These are phyloP conservation scores for Yamadazyma diddensiae DNA, from an alignment of 1,139 yeast genomes.

Conservation along the genomic window DNA sequence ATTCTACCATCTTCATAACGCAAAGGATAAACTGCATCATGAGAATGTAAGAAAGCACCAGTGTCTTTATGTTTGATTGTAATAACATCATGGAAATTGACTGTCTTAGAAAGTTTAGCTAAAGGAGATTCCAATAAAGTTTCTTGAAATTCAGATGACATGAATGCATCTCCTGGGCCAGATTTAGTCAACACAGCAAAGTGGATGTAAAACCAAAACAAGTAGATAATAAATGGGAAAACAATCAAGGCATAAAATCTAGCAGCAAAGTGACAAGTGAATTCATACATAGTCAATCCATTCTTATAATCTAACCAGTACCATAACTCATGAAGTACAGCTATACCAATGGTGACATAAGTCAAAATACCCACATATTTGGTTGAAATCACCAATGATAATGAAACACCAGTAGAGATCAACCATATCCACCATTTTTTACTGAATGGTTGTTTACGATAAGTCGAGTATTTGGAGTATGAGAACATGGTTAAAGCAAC, in stretches of 20 bases:
- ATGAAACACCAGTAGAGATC: conserved; percentile 72
- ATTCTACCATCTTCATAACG: conserved; percentile 96
- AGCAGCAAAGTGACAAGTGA: conserved; percentile 71
- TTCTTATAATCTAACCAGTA: conserved; percentile 66
- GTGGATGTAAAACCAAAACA: conserved; percentile 93
- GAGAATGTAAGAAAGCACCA: conserved; percentile 78
- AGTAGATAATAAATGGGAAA: conserved; percentile 76
- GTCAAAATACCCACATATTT: conserved; percentile 96
- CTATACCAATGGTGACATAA: conserved; percentile 79
- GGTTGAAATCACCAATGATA: conserved; percentile 89
- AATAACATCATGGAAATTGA: conserved; percentile 72
- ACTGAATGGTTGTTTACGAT: conserved; percentile 65
- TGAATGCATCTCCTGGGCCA: conserved; percentile 94
- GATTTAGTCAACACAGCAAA: conserved; percentile 76
- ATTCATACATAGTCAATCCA: conserved; percentile 60
- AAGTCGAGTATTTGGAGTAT: conserved; percentile 77
- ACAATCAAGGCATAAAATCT: conserved; percentile 72
- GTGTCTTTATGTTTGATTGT: conserved; percentile 80
- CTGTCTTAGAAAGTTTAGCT: conserved; percentile 66
- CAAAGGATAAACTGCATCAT: conserved; percentile 68
- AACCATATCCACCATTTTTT: conserved; percentile 87
- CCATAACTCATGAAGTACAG: conserved; percentile 88
- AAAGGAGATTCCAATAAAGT: conserved; percentile 80
- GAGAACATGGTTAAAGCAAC: conserved; percentile 77
- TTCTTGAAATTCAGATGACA: conserved; percentile 93